A percentile compares a stretch with the other conserved stretches of the same genome.
Conservation (phyloP, 2,329 filamentous ascomycete species). For the Verticillium dahliae region DNA sequence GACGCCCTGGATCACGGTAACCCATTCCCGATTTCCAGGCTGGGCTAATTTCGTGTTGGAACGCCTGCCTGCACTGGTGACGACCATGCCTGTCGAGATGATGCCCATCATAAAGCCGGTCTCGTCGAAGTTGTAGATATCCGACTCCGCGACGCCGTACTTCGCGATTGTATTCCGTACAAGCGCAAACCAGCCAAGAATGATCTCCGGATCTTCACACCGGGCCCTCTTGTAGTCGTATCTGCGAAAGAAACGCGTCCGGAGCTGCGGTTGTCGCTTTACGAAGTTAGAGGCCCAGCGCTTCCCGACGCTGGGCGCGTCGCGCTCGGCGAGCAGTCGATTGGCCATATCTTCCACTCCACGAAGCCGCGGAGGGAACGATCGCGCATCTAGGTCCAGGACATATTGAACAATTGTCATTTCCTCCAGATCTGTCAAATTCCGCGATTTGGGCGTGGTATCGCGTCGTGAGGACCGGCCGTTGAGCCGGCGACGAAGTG, state of each 20-base stretch:
- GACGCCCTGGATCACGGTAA: constrained; percentile 15
- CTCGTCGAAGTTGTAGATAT: constrained; percentile 20
- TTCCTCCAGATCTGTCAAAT: background rate
- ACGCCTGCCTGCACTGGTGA: constrained; percentile 16
- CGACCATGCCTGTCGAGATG: constrained; percentile 16
- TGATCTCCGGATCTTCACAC: constrained; percentile 16
- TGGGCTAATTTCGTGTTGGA: constrained; percentile 13
- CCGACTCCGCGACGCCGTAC: constrained; percentile 13
- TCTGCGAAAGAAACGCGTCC: constrained; percentile 14
- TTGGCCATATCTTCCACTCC: constrained; percentile 18
- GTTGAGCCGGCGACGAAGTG: background rate
- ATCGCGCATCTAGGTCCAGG: background rate
- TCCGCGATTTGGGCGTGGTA: background rate
- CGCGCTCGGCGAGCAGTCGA: constrained; percentile 13
- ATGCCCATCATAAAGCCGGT: constrained; percentile 24
- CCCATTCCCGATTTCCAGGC: constrained; percentile 20
- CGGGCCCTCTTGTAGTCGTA: constrained; percentile 16
- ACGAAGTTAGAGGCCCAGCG: constrained; percentile 19
- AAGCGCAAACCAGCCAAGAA: constrained; percentile 14
- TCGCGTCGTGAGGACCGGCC: background rate
- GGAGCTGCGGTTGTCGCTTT: constrained; percentile 16
- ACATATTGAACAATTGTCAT: background rate
- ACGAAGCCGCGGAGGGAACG: constrained; percentile 2
- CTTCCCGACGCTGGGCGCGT: constrained; percentile 13
- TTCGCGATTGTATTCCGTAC: constrained; percentile 9